Evolutionary conservation across 2,329 filamentous ascomycete species (phyloP), one percentile per base, ranked within the genome.

Genomic region (Colletotrichum phormii): DNA sequence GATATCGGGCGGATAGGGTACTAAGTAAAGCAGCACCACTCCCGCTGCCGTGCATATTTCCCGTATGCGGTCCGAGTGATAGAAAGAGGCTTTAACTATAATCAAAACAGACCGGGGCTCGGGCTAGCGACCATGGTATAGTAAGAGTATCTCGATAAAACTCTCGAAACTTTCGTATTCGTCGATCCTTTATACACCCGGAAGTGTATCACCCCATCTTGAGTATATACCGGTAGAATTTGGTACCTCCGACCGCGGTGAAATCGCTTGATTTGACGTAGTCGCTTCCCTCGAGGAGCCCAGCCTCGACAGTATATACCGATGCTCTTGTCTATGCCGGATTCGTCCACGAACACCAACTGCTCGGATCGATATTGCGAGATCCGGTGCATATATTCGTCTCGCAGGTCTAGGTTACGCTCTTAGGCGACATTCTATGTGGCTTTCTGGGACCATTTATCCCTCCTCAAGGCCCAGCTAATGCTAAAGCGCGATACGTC

Each of bases 281-380:
- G 80, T 5, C 78, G 75, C 51, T 78, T 74, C 12, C 81, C 78
- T 13, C 75, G 53, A 9, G 81, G 81, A 68, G 81, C 80, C 83
- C 79, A 85, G 5, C 79, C 79, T 9, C 75, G 82, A 13, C 79
- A 76, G 62, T 82, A 77, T 71, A 80, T 81, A 7, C 81, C 78
- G 71, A 78, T 75, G 22, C 76, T 75, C 72, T 80, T 82, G 69
- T 84, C 79, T 75, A 77, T 82, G 3, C 81, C 78, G 71, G 82
- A 83, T 74, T 84, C 78, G 70, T 84, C 79, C 37, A 82, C 75
- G 65, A 76, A 84, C 11, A 84, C 78, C 12, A 82, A 74, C 33
- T 83, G 77, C 70, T 82, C 80, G 0, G 78, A 81, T 12, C 73
- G 70, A 65, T 81, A 81, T 1, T 75, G 71, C 4, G 79, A 81